Evolutionary conservation across 2,329 filamentous ascomycete genomes (phyloP), one percentile per base, ranked within the genome.

Genomic region (Cercospora brassicicola): DNA sequence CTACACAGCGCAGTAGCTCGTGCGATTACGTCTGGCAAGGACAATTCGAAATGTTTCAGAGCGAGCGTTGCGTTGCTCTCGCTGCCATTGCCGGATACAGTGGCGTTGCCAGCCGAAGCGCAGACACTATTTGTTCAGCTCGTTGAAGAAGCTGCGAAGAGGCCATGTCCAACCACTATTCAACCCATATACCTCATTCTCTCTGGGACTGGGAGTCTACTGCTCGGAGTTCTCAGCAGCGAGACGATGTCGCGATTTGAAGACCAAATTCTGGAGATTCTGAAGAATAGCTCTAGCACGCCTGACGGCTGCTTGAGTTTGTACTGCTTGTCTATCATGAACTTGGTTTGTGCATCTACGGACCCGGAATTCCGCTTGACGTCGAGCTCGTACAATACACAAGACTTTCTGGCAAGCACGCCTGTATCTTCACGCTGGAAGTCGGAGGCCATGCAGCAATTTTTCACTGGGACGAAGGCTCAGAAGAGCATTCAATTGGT

Each of bases 261-360:
- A 67, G 71, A 76, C 28, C 72, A 76, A 39, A 70, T 81, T 18
- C 62, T 79, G 20, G 69, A 72, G 8, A 78, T 80, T 18, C 65
- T 81, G 2, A 72, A 74, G 23, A 75, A 72, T 61, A 74, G 69
- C 55, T 57, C 70, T 60, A 66, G 70, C 66, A 61, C 69, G 4
- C 31, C 73, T 39, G 75, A 79, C 45, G 74, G 78, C 30, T 75
- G 74, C 53, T 65, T 79, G 8, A 76, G 73, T 11, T 69, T 81
- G 9, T 74, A 78, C 61, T 80, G 79, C 66, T 70, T 81, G 15
- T 75, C 76, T 0, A 78, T 80, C 67, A 79, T 80, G 75, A 75
- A 76, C 18, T 69, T 73, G 9, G 72, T 78, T 42, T 67, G 71
- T 39, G 68, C 53, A 3, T 73, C 73, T 26, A 57, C 71, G 2